Evolutionary conservation across 495 filamentous ascomycete species (phyloP), one percentile per base, ranked within the genome.

Genomic region (Neurospora tetraspora): DNA sequence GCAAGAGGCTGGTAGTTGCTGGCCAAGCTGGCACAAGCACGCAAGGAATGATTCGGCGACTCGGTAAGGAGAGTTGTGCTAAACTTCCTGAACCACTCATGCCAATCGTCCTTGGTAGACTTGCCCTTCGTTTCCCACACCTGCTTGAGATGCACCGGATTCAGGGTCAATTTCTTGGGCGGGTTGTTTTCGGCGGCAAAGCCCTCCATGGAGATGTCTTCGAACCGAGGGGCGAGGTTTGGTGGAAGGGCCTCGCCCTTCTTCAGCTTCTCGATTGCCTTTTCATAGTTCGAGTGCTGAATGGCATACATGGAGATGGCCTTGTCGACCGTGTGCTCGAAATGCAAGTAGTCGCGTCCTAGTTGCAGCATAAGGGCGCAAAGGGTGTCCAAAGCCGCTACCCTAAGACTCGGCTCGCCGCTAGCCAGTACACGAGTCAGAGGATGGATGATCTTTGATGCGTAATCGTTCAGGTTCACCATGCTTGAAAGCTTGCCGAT

Each of bases 381-480:
- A 18, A 98, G 89, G 10, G 95, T 98, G 80, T 99, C 96, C 69
- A 99, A 83, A n/a, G 95, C 95, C 53, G 94, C 90, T 76, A 93
- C 88, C 73, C 92, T 89, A 71, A 98, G 77, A 14, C 86, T 84
- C n/a, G 86, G 86, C 76, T 97, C 94, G 69, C 82, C 85, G 69
- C 88, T 88, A 36, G 88, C 85, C 38, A 98, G 87, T 31, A 98
- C 89, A 65, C 95, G 85, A 16, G 91, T 91, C 38, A 99, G 80
- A 11, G 93, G 94, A 79, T 97, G 96, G 42, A 98, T 92, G 78
- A 98, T 98, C 75, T 93, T 91, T 23, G 96, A 94, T 9, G 96
- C 94, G 80, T 95, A 97, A 78, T 98, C 96, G 65, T 96, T 97
- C 39, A 99, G 91, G 79, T 99, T 98, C 76, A 99, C 96, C 84